Conservation (phyloP, 2,329 filamentous ascomycete species). For the Talaromyces rugulosus region DNA sequence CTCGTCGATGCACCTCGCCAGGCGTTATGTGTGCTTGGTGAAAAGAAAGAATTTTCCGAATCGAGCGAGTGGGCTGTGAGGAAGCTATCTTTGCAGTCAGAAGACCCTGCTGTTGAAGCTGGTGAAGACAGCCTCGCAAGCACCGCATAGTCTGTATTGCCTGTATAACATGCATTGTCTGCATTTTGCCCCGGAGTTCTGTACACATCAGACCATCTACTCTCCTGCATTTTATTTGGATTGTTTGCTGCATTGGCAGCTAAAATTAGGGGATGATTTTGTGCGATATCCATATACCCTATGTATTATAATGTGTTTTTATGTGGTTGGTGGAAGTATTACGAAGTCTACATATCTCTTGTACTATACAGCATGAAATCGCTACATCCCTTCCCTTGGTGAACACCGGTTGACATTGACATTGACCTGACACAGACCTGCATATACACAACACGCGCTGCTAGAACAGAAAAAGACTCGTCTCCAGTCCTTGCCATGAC, state of each 20-base stretch:
- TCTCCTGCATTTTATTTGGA: slow-evolving; percentile 5
- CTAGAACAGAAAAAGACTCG: slow-evolving; percentile 48
- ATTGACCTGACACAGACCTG: not conserved
- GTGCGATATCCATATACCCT: slow-evolving; percentile 8
- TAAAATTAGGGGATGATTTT: slow-evolving; percentile 14
- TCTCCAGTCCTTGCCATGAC: slow-evolving; percentile 47
- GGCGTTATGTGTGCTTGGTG: slow-evolving; percentile 71
- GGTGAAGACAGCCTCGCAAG: not conserved
- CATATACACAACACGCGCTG: slow-evolving; percentile 38
- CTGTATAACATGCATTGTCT: not conserved
- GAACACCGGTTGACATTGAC: not conserved
- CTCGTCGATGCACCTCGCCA: slow-evolving; percentile 58
- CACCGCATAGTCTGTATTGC: not conserved
- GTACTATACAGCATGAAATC: not conserved
- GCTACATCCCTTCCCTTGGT: not conserved
- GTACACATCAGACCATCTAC: slow-evolving; percentile 10
- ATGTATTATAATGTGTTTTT: slow-evolving; percentile 1
- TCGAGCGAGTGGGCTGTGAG: slow-evolving; percentile 64
- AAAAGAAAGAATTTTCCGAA: slow-evolving; percentile 61
- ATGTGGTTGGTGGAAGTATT: not conserved
- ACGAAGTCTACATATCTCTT: not conserved
- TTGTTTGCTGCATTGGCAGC: slow-evolving; percentile 15
- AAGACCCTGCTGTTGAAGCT: slow-evolving; percentile 34
- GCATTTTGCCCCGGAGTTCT: not conserved
- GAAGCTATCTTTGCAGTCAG: slow-evolving; percentile 61